Evolutionary conservation across 495 filamentous ascomycete species (phyloP), one percentile per base, ranked within the genome.

Genomic region (Friedmanniomyces simplex): DNA sequence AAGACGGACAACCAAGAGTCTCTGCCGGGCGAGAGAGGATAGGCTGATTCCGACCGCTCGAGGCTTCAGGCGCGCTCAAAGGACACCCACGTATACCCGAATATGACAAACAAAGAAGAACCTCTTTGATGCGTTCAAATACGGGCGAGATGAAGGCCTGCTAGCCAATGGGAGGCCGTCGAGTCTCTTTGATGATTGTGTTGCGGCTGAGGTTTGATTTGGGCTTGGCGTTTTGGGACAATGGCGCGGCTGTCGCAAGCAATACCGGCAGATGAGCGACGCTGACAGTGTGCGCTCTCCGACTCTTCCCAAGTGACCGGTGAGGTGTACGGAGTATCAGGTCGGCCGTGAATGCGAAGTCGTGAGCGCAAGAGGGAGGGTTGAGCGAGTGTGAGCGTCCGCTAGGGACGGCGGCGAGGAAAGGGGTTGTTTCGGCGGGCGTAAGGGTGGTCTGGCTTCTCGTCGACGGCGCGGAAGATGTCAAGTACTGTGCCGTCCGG

Each of bases 151-250:
- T 49, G 46, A 49, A 30, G 7, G 11, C 46, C 20, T 24, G 25
- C 20, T 14, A 16, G 20, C 46, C 46, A 49, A 49, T 49, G 20
- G 46, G 46, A 30, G 13, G 13, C 20, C 24, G 46, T 25, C 12
- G 21, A 49, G 13, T 10, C 21, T 49, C 46, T 49, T 49, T 49
- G 46, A 49, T 14, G 25, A 30, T 49, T 30, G 21, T 49, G 5
- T 30, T 52, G 49, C 49, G 49, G 49, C 49, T 37, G 49, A 37
- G 49, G 25, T 34, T 20, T 52, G 49, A 37, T 34, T 52, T 25
- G 46, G 49, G 1, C 49, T 52, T 52, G 49, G 49, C 49, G 49
- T 52, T 52, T 32, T 37, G 12, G 49, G 6, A 37, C 30, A 52
- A 52, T 52, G 49, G 25, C 25, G 21, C 25, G 49, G 6, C 25